Evolutionary conservation across 1,284 basidiomycete species (phyloP).

Genomic region (Cerrena zonata): DNA sequence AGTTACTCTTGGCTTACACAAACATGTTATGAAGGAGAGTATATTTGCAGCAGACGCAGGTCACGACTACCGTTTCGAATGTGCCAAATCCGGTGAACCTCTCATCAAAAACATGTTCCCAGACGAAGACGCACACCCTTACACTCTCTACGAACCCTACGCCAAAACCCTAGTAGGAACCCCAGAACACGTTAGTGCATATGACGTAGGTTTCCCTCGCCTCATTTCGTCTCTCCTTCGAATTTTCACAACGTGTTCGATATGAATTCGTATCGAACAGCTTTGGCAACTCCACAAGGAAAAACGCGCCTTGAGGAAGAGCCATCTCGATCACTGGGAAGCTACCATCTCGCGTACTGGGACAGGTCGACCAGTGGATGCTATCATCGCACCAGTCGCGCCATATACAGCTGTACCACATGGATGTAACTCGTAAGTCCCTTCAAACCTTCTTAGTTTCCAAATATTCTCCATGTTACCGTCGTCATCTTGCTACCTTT

Average conservation of each 20-base stretch:
- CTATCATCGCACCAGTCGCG: slow-evolving; percentile 35
- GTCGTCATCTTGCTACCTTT: not conserved
- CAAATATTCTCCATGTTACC: not conserved
- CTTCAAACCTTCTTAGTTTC: not conserved
- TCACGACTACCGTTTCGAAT: slow-evolving; percentile 25
- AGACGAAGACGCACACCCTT: slow-evolving; percentile 23
- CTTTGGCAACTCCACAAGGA: slow-evolving; percentile 41
- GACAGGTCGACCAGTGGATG: slow-evolving; percentile 45
- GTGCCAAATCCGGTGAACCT: slow-evolving; percentile 28
- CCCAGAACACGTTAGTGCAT: slow-evolving; percentile 23
- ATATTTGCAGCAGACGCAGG: slow-evolving; percentile 30
- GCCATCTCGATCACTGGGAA: slow-evolving; percentile 44
- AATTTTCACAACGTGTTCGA: not conserved
- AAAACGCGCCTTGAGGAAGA: slow-evolving; percentile 34
- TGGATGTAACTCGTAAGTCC: slow-evolving; percentile 14
- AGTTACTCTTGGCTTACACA: not conserved
- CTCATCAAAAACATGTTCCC: slow-evolving; percentile 28
- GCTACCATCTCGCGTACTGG: slow-evolving; percentile 33
- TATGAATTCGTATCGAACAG: slow-evolving; percentile 24
- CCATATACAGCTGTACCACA: slow-evolving; percentile 34
- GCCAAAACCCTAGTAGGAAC: slow-evolving; percentile 22
- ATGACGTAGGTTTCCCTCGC: slow-evolving; percentile 26
- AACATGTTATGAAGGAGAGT: slow-evolving; percentile 16
- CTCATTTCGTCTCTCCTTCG: not conserved
- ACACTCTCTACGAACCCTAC: slow-evolving; percentile 25